phyloP scores from a whole-genome alignment of 441 rosid species.

The Gossypium armourianum region DNA sequence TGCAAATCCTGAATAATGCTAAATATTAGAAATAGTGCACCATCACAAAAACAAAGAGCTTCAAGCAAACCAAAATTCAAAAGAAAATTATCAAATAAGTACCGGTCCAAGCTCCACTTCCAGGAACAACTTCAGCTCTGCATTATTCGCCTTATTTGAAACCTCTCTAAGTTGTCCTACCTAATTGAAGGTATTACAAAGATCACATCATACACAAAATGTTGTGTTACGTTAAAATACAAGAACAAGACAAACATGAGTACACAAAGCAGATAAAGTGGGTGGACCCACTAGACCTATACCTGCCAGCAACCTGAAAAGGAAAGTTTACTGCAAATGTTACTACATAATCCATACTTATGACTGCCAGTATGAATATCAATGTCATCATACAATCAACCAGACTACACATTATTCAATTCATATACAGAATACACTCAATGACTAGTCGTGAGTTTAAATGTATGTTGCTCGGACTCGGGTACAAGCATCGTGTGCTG shows the following conservation, averaged over 20 bases:
- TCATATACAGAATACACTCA: not conserved
- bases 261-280: not conserved
- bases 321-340: not conserved
- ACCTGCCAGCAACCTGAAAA: not conserved
- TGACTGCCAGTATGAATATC: not conserved
- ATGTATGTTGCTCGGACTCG: not conserved
- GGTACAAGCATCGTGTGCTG: not conserved
- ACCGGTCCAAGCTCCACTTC: slow-evolving; percentile 55
- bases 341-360: not conserved
- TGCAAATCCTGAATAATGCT: slow-evolving; percentile 35
- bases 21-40: slow-evolving; percentile 2
- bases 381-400: not conserved
- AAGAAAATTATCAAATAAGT: slow-evolving; percentile 15
- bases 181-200: slow-evolving; percentile 21
- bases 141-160: slow-evolving; percentile 49
- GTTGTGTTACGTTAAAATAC: not conserved
- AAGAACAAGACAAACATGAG: slow-evolving; percentile 8
- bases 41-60: slow-evolving; percentile 1
- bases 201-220: not conserved
- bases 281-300: not conserved
- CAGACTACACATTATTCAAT: not conserved
- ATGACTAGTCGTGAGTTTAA: not conserved
- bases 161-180: slow-evolving; percentile 65
- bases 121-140: slow-evolving; percentile 59
- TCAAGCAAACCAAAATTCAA: slow-evolving; percentile 6